Conservation (phyloP, 805 yeast genomes). For the Starmerella bacillaris region DNA sequence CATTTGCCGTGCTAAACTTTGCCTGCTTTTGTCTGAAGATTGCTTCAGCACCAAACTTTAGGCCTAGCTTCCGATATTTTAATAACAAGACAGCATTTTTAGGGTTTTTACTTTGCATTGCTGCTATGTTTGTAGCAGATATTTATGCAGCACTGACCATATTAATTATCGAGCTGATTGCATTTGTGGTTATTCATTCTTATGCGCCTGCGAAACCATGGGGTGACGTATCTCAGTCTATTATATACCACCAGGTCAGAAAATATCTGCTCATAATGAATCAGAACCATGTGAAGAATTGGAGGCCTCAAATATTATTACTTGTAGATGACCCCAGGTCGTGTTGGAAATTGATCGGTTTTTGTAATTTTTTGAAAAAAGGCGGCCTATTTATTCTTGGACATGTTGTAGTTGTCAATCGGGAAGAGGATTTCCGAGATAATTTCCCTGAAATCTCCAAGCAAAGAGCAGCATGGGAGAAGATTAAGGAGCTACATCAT, state of each 20-base stretch:
- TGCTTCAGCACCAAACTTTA: constrained; percentile 93
- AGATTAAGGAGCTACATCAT: constrained; percentile 55
- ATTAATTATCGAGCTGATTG: constrained; percentile 41
- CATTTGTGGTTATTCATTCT: constrained; percentile 71
- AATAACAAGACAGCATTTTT: constrained; percentile 60
- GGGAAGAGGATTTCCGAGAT: constrained; percentile 33
- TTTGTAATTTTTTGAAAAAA: constrained; percentile 85
- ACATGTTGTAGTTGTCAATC: constrained; percentile 56
- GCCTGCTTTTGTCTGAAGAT: constrained; percentile 79
- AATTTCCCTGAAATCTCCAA: constrained; percentile 50
- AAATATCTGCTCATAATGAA: constrained; percentile 67
- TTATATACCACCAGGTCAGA: constrained; percentile 91
- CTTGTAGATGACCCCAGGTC: constrained; percentile 84
- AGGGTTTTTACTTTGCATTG: constrained; percentile 52
- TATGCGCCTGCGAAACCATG: constrained; percentile 87
- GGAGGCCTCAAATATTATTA: constrained; percentile 90
- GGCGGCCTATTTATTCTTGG: constrained; percentile 89
- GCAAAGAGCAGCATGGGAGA: constrained; percentile 68
- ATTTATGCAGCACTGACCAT: constrained; percentile 72
- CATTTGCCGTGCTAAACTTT: constrained; percentile 80
- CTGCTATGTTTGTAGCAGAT: constrained; percentile 90
- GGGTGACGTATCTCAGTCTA: constrained; percentile 94
- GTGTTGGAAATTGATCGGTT: constrained; percentile 76
- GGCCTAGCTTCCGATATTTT: constrained; percentile 87
- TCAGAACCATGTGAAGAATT: constrained; percentile 87